These are phyloP conservation scores for Pyrenula massariospora DNA, from an alignment of 495 filamentous ascomycete genomes.

Conservation along the genomic window DNA sequence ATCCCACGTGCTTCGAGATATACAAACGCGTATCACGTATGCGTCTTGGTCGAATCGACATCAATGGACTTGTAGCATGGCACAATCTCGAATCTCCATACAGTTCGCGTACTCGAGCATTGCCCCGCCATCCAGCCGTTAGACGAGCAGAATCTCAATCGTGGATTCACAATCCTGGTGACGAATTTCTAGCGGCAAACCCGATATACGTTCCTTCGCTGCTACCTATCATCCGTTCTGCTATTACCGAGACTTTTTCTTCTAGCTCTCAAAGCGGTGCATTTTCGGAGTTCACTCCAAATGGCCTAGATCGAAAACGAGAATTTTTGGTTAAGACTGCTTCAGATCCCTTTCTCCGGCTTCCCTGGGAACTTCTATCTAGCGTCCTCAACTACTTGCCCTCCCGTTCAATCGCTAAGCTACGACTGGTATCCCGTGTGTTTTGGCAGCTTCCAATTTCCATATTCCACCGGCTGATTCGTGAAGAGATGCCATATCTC, in stretches of 20 bases:
- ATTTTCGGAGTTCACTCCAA: neutral
- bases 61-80: conserved; percentile 13
- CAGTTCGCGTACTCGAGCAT: neutral
- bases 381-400: conserved; percentile 8
- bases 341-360: conserved; percentile 7
- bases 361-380: conserved; percentile 14
- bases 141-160: conserved; percentile 4
- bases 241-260: conserved; percentile 1
- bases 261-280: neutral
- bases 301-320: neutral
- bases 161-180: conserved; percentile 10
- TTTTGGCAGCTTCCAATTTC: conserved; percentile 14
- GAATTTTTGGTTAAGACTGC: neutral
- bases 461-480: conserved; percentile 14
- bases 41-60: conserved; percentile 8
- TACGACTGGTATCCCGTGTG: conserved; percentile 9
- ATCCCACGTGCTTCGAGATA: conserved; percentile 24
- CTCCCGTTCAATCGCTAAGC: conserved; percentile 11
- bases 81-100: conserved; percentile 8
- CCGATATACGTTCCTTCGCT: conserved; percentile 14
- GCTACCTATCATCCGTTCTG: conserved; percentile 1
- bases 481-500: conserved; percentile 21
- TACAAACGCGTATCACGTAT: conserved; percentile 12
- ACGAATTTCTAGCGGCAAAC: conserved; percentile 18
- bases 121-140: conserved; percentile 8